phyloP scores from a whole-genome alignment of 2,329 filamentous ascomycete species.

The Exophiala viscosa region DNA sequence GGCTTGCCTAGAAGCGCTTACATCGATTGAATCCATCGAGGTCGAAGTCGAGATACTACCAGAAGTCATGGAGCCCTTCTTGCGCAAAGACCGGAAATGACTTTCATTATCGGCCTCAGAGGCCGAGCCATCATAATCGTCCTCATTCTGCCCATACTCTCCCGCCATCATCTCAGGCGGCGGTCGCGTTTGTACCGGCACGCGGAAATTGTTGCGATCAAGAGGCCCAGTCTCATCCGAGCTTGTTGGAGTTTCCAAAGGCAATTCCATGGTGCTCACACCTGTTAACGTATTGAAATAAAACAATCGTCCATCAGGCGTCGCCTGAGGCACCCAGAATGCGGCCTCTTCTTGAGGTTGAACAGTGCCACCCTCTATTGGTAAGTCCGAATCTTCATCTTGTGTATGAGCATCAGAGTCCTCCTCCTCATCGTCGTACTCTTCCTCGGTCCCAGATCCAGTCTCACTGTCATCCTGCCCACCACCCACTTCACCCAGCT shows the following conservation, averaged over 20 bases:
- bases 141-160: constrained; percentile 68
- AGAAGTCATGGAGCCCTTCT: constrained; percentile 62
- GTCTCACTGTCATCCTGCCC: constrained; percentile 50
- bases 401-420: constrained; percentile 65
- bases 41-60: constrained; percentile 78
- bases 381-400: constrained; percentile 57
- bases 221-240: constrained; percentile 77
- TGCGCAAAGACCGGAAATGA: constrained; percentile 64
- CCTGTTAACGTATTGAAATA: constrained; percentile 99
- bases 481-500: constrained; percentile 49
- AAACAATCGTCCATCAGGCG: constrained; percentile 84
- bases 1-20: constrained; percentile 27
- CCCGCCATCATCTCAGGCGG: constrained; percentile 88
- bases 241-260: constrained; percentile 82
- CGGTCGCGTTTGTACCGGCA: constrained; percentile 84
- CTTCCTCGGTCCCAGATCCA: constrained; percentile 55
- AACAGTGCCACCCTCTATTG: constrained; percentile 63
- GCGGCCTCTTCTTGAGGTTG: constrained; percentile 79
- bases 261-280: constrained; percentile 89
- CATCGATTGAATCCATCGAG: constrained; percentile 75
- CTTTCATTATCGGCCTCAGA: constrained; percentile 79
- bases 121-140: constrained; percentile 89
- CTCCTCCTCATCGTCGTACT: constrained; percentile 62
- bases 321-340: constrained; percentile 98
- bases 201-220: constrained; percentile 80